Evolutionary conservation across 768 basidiomycete genomes (phyloP).

Genomic region (Boletus patriciae): DNA sequence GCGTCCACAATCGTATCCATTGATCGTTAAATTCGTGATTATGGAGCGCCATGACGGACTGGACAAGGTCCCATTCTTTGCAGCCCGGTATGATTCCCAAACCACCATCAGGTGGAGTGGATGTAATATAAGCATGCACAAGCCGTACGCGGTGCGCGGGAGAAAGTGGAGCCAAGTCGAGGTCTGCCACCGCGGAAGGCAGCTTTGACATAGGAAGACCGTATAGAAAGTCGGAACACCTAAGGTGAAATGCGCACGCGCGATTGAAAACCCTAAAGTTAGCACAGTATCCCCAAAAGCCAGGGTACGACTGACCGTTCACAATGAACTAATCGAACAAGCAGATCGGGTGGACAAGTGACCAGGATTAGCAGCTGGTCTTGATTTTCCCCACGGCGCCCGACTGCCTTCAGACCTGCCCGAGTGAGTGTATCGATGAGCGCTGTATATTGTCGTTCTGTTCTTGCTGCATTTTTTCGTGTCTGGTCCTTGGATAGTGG

Average conservation of each 20-base stretch:
- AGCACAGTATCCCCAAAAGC: background rate
- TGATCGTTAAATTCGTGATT: constrained; percentile 75
- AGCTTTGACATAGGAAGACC: constrained; percentile 62
- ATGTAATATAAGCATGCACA: constrained; percentile 68
- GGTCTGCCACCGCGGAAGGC: constrained; percentile 41
- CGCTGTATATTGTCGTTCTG: constrained; percentile 66
- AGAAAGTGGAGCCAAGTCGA: constrained; percentile 49
- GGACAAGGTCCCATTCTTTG: constrained; percentile 75
- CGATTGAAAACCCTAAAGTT: background rate
- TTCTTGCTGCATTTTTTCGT: constrained; percentile 59
- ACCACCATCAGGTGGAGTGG: constrained; percentile 73
- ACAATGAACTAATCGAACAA: constrained; percentile 64
- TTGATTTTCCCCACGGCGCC: constrained; percentile 71
- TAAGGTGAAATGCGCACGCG: constrained; percentile 24
- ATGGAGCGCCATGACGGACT: constrained; percentile 81
- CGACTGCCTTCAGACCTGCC: constrained; percentile 69
- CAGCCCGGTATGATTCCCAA: constrained; percentile 76
- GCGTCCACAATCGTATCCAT: constrained; percentile 80
- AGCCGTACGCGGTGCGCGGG: constrained; percentile 83
- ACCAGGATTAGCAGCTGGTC: constrained; percentile 80
- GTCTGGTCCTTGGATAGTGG: constrained; percentile 61
- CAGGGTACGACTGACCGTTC: constrained; percentile 60
- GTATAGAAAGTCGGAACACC: constrained; percentile 74
- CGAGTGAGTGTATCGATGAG: constrained; percentile 61
- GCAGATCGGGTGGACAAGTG: constrained; percentile 58